Evolutionary conservation across 2,329 filamentous ascomycete species (phyloP).

Genomic region (Metarhizium album): DNA sequence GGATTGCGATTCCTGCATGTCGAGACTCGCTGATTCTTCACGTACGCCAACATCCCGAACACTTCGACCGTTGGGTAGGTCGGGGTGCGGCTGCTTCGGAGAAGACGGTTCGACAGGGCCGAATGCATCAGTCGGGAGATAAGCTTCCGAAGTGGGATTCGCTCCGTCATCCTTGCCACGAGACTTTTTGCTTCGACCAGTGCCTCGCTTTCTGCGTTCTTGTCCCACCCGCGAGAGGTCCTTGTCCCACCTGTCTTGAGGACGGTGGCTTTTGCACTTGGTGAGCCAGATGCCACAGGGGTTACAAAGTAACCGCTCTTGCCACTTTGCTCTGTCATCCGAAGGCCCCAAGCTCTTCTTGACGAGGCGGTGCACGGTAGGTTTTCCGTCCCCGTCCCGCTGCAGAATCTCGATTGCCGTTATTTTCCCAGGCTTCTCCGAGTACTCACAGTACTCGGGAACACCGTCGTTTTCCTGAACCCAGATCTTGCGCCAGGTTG

Average conservation of each 20-base stretch:
- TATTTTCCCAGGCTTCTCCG: conserved; percentile 60
- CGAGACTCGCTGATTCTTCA: conserved; percentile 3
- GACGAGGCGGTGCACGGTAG: conserved; percentile 60
- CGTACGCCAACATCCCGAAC: background rate
- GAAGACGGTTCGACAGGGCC: conserved; percentile 33
- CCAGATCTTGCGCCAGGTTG: conserved; percentile 91
- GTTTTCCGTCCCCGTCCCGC: conserved; percentile 49
- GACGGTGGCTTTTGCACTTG: conserved; percentile 78
- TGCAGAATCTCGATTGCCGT: conserved; percentile 63
- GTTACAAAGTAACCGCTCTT: conserved; percentile 75
- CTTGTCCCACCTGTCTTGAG: conserved; percentile 72
- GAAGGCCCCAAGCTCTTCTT: conserved; percentile 58
- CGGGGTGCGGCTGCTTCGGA: conserved; percentile 15
- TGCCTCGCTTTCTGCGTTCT: conserved; percentile 38
- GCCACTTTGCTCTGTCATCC: conserved; percentile 58
- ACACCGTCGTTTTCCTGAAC: conserved; percentile 62
- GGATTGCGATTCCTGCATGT: conserved; percentile 13
- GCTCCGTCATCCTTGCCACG: conserved; percentile 36
- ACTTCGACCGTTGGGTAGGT: conserved; percentile 10
- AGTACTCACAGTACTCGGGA: conserved; percentile 60
- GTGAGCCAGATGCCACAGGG: conserved; percentile 92
- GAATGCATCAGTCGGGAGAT: conserved; percentile 41
- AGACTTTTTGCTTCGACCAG: conserved; percentile 34
- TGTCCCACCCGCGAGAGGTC: conserved; percentile 41
- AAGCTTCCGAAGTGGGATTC: conserved; percentile 43